These are phyloP conservation scores for Dryas alaskensis DNA, from an alignment of 306 rosid species.

Conservation along the genomic window DNA sequence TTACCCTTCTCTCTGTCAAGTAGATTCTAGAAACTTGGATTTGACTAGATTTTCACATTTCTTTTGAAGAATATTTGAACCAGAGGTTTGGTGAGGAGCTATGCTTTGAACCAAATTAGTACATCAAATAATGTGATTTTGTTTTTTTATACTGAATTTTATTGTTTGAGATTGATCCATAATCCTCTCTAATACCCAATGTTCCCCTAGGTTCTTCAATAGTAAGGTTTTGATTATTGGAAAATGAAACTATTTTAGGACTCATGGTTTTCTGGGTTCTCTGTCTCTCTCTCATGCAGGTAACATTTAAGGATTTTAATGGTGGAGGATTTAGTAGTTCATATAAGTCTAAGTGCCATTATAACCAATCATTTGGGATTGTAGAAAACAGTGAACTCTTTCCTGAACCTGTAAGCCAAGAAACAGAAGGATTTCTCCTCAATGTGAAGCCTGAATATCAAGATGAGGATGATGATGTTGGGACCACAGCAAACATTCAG, in stretches of 20 bases:
- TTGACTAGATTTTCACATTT: neutral
- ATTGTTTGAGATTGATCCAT: neutral
- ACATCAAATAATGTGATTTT: neutral
- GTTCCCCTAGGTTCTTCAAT: too few species aligned
- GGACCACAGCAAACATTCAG: slow-evolving; percentile 62
- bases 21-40: neutral
- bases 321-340: neutral
- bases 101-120: neutral
- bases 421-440: slow-evolving; percentile 47
- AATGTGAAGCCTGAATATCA: slow-evolving; percentile 82
- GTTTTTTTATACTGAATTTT: neutral
- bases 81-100: neutral
- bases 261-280: too few species aligned
- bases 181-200: too few species aligned
- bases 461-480: slow-evolving; percentile 61
- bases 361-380: neutral
- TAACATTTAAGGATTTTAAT: slow-evolving; percentile 8
- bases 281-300: neutral
- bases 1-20: neutral
- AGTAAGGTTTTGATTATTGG: too few species aligned
- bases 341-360: slow-evolving; percentile 6
- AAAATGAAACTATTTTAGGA: too few species aligned
- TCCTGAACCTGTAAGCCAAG: neutral
- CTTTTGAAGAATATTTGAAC: neutral
- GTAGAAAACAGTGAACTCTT: slow-evolving; percentile 12